A percentile compares a stretch with the other conserved stretches of the same genome.
Conservation (phyloP, 2,329 filamentous ascomycete species). For the Endoconidiophora polonica region DNA sequence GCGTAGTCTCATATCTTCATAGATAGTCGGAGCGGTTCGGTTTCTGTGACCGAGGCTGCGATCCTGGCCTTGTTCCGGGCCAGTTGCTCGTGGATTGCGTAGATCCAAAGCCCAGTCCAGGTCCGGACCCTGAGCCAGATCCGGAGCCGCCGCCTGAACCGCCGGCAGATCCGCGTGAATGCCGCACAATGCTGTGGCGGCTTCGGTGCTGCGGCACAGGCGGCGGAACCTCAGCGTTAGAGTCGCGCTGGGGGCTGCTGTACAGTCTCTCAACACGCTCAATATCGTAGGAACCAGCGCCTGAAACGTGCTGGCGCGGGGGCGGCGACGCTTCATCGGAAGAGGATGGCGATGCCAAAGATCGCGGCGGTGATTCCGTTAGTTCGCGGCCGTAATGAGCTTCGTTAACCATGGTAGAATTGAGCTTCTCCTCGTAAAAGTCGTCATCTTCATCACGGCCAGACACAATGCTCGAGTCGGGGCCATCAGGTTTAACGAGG, state of each 20-base stretch:
- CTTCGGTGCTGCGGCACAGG: conserved; percentile 5
- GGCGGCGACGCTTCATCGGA: conserved; percentile 4
- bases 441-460: conserved; percentile 9
- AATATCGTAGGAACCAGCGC: conserved; percentile 10
- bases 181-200: not conserved
- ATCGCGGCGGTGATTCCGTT: not conserved
- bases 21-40: not conserved
- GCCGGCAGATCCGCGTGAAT: not conserved
- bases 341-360: conserved; percentile 2
- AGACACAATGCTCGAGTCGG: conserved; percentile 2
- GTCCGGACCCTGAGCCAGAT: too few species aligned
- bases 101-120: not conserved
- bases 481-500: conserved; percentile 55
- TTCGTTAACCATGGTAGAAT: not conserved
- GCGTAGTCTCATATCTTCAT: too few species aligned
- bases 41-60: not conserved
- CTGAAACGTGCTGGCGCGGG: not conserved
- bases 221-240: conserved; percentile 1
- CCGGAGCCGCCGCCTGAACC: not conserved
- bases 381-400: not conserved
- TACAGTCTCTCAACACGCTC: conserved; percentile 5
- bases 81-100: conserved; percentile 1
- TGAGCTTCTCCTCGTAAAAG: conserved; percentile 9
- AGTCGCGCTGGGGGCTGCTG: not conserved
- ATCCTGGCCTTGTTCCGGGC: not conserved